phyloP scores from a whole-genome alignment of 441 rosid genomes.

The Jatropha podagrica region DNA sequence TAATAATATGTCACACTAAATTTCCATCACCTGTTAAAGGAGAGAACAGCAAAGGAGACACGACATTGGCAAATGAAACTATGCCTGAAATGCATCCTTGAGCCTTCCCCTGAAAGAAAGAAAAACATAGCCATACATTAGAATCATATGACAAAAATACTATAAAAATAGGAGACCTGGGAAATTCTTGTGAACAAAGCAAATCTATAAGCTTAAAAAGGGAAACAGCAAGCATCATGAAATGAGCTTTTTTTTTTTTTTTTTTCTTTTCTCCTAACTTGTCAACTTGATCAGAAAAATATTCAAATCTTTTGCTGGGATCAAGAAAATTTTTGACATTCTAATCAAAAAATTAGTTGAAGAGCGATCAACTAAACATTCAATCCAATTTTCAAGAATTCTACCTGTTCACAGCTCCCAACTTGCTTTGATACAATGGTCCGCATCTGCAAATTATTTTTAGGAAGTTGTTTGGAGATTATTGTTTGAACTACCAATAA shows the following conservation, averaged over 20 bases:
- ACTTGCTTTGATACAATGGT: conserved; percentile 91
- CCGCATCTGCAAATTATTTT: conserved; percentile 53
- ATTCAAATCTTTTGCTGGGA: neutral
- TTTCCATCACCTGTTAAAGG: conserved; percentile 68
- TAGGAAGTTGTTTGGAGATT: neutral
- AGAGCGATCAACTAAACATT: neutral
- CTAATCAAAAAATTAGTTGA: neutral
- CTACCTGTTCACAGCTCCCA: conserved; percentile 75
- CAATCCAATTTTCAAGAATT: neutral
- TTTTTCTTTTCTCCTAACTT: neutral
- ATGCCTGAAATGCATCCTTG: conserved; percentile 90
- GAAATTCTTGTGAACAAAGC: conserved; percentile 8
- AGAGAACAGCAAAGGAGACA: conserved; percentile 74
- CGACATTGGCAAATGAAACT: conserved; percentile 63
- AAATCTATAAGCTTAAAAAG: neutral
- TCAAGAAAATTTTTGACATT: neutral
- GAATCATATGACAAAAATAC: neutral
- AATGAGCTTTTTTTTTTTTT: neutral
- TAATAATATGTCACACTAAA: neutral
- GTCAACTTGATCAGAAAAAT: neutral
- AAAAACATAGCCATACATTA: neutral
- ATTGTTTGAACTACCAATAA: neutral
- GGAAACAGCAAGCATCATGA: neutral
- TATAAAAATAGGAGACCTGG: neutral
- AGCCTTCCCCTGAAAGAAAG: conserved; percentile 69